Conservation (phyloP, 2,329 filamentous ascomycete genomes). For the Aspergillus persii region DNA sequence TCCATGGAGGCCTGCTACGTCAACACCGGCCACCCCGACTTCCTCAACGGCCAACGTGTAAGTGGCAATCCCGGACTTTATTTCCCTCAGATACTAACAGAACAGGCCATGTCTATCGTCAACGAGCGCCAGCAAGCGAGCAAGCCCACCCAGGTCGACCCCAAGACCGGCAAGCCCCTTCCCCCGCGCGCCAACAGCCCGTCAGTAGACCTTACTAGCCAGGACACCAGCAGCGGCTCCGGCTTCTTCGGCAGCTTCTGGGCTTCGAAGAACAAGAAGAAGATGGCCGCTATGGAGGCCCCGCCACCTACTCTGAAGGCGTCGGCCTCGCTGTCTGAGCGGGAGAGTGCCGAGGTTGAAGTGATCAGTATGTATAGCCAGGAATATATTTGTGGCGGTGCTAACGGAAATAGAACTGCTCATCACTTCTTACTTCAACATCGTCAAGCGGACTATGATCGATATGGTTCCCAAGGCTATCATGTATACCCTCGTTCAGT, state of each 20-base stretch:
- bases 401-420: conserved; percentile 67
- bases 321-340: conserved; percentile 87
- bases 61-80: conserved; percentile 28
- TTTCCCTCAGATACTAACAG: conserved; percentile 17
- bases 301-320: conserved; percentile 92
- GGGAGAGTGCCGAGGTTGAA: conserved; percentile 93
- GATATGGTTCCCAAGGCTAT: conserved; percentile 99
- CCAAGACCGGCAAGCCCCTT: conserved; percentile 96
- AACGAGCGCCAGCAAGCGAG: conserved; percentile 81
- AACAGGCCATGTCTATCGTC: conserved; percentile 89
- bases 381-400: not conserved
- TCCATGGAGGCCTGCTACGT: conserved; percentile 96
- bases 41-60: conserved; percentile 89
- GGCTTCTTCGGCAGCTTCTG: conserved; percentile 99
- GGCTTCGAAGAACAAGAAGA: conserved; percentile 99
- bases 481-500: conserved; percentile 96
- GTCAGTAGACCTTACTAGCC: conserved; percentile 55
- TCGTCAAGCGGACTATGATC: conserved; percentile 97
- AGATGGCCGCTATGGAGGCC: conserved; percentile 98
- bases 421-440: conserved; percentile 97
- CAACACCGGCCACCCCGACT: conserved; percentile 97
- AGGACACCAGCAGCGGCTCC: conserved; percentile 56
- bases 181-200: conserved; percentile 76
- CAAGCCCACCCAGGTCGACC: conserved; percentile 92
- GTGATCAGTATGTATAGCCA: conserved; percentile 76